Evolutionary conservation across 108 stramenopile species (phyloP).

Genomic region (Stephanodiscus triporus): DNA sequence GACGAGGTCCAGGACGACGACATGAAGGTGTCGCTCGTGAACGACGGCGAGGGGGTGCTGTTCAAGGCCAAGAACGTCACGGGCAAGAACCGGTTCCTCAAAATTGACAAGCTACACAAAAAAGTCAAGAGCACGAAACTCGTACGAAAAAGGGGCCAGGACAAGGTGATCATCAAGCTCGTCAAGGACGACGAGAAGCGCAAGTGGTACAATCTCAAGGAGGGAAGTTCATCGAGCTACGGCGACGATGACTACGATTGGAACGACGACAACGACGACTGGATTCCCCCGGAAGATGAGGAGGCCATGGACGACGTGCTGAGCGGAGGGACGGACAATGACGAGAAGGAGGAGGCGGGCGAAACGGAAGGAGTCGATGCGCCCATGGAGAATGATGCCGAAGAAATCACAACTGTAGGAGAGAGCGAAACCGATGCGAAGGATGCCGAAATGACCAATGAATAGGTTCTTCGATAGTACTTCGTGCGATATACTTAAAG

Average conservation of each 20-base stretch:
- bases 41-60: not conserved
- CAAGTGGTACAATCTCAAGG: not conserved
- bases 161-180: not conserved
- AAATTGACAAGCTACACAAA: not conserved
- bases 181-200: constrained; percentile 1
- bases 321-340: not conserved
- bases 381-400: not conserved
- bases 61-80: not conserved
- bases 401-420: not conserved
- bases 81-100: not conserved
- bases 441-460: not conserved
- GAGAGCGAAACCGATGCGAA: not conserved
- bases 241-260: not conserved
- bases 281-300: not conserved
- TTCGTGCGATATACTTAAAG: no score
- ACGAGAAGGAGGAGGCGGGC: not conserved
- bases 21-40: not conserved
- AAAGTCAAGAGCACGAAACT: not conserved
- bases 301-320: not conserved
- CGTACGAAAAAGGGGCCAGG: not conserved
- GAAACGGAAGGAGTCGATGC: not conserved
- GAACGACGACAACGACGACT: not conserved
- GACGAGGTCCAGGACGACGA: not conserved
- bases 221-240: not conserved
- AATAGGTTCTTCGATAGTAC: no score